These are phyloP conservation scores for Pythium vanterpoolii DNA, from an alignment of 352 stramenopile species.

Conservation along the genomic window DNA sequence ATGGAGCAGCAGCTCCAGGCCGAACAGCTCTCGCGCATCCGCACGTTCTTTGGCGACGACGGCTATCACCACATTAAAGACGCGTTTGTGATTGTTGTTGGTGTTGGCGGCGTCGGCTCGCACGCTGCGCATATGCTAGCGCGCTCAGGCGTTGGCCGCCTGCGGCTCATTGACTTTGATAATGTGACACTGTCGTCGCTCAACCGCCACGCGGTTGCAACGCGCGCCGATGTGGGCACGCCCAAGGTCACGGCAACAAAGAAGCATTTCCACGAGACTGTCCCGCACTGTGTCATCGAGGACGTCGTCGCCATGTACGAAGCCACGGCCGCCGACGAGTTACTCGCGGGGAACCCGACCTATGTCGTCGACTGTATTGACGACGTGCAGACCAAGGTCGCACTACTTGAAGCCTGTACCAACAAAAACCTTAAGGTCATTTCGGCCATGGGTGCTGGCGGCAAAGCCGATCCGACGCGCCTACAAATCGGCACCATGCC, in stretches of 20 bases:
- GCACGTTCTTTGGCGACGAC: conserved; percentile 93
- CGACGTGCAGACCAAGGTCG: conserved; percentile 97
- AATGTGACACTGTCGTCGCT: conserved; percentile 98
- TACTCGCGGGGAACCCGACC: conserved; percentile 86
- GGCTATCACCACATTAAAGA: conserved; percentile 88
- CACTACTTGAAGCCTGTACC: conserved; percentile 91
- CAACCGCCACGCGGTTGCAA: conserved; percentile 98
- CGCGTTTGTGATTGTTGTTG: conserved; percentile 94
- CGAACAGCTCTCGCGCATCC: conserved; percentile 91
- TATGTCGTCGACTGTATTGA: conserved; percentile 99
- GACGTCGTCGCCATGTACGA: conserved; percentile 91
- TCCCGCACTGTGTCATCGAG: conserved; percentile 87
- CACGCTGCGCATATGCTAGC: conserved; percentile 98
- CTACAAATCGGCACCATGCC: conserved; percentile 96
- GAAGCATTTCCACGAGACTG: conserved; percentile 67
- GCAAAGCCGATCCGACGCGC: conserved; percentile 95
- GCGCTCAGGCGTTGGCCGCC: conserved; percentile 90
- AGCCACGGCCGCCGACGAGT: conserved; percentile 58
- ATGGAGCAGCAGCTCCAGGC: conserved; percentile 51
- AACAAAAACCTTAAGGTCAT: conserved; percentile 77
- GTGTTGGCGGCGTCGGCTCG: conserved; percentile 95
- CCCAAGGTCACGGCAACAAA: conserved; percentile 91
- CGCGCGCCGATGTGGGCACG: conserved; percentile 93
- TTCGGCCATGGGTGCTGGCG: conserved; percentile 90
- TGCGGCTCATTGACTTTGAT: conserved; percentile 99